Evolutionary conservation across 441 rosid species (phyloP).

Genomic region (Adansonia madagascariensis): DNA sequence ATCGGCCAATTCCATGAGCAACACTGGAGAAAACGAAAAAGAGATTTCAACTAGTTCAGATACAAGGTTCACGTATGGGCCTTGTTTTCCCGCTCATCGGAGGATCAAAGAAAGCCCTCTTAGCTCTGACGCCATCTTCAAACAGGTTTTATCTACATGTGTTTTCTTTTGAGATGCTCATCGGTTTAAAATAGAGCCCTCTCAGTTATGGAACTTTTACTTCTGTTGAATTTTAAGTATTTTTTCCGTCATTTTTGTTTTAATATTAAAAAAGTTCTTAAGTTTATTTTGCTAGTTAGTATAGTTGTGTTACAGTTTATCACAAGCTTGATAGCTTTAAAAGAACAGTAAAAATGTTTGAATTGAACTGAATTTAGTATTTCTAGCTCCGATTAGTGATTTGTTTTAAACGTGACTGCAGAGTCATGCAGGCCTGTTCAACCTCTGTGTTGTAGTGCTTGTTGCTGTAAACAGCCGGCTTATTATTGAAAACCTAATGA

Average conservation of each 20-base stretch:
- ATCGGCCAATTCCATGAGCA: slow-evolving; percentile 14
- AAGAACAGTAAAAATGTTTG: neutral
- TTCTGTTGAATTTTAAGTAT: neutral
- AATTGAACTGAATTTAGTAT: neutral
- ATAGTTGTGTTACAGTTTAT: neutral
- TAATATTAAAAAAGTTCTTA: neutral
- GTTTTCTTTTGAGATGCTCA: neutral
- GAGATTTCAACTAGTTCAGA: slow-evolving; percentile 6
- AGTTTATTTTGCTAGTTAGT: neutral
- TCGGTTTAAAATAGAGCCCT: neutral
- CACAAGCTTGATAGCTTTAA: neutral
- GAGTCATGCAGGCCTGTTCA: slow-evolving; percentile 99
- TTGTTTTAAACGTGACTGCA: slow-evolving; percentile 34
- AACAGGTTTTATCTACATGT: slow-evolving; percentile 52
- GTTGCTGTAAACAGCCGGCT: slow-evolving; percentile 97
- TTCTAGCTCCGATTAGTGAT: slow-evolving; percentile 4
- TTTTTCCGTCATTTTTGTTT: neutral
- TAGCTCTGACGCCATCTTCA: slow-evolving; percentile 89
- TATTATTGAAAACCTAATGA: slow-evolving; percentile 92
- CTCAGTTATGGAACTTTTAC: neutral
- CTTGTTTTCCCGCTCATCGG: slow-evolving; percentile 88
- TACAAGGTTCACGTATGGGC: slow-evolving; percentile 54
- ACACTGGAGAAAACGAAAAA: neutral
- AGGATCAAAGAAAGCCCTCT: slow-evolving; percentile 86
- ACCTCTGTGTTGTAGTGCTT: slow-evolving; percentile 94